phyloP scores from a whole-genome alignment of 805 yeast genomes.

The Maudiozyma barnettii region DNA sequence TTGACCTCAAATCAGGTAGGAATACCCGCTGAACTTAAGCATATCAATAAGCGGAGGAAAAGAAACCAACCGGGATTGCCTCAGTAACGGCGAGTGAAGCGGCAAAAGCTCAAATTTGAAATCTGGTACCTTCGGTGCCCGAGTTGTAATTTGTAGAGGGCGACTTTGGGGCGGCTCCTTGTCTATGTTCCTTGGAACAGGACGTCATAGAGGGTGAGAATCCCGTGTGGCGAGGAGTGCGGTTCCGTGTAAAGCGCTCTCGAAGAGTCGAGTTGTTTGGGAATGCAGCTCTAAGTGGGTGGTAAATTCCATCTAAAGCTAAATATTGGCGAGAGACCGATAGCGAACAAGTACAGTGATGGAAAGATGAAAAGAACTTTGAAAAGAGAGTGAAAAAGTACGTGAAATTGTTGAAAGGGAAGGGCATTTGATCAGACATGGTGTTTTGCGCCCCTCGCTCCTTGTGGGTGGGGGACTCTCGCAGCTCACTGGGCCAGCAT shows the following conservation, averaged over 20 bases:
- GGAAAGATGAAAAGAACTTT: conserved; percentile 39
- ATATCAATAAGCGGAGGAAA: conserved; percentile 39
- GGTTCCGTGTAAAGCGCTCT: conserved; percentile 26
- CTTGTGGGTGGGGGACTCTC: conserved; percentile 26
- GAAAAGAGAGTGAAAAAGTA: conserved; percentile 38
- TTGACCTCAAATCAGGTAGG: conserved; percentile 34
- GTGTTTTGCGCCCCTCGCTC: conserved; percentile 23
- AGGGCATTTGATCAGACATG: conserved; percentile 35
- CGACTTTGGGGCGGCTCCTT: conserved; percentile 27
- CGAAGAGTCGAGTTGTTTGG: conserved; percentile 28
- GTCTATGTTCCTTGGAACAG: conserved; percentile 34
- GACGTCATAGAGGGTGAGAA: conserved; percentile 37
- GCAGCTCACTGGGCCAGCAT: conserved; percentile 31
- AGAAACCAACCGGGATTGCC: conserved; percentile 39
- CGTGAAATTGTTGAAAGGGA: conserved; percentile 39
- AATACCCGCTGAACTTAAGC: conserved; percentile 39
- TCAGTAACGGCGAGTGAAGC: conserved; percentile 37
- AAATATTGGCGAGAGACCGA: conserved; percentile 40
- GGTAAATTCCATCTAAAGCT: conserved; percentile 35
- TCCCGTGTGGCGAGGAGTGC: conserved; percentile 31
- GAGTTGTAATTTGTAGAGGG: conserved; percentile 35
- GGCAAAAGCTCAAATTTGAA: conserved; percentile 35
- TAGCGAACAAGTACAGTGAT: conserved; percentile 40
- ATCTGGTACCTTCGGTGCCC: conserved; percentile 33
- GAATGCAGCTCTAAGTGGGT: conserved; percentile 34